A percentile compares a stretch with the other conserved stretches of the same genome.
Evolutionary conservation across 2,329 filamentous ascomycete genomes (phyloP).

Genomic region (Fusarium ramigenum): DNA sequence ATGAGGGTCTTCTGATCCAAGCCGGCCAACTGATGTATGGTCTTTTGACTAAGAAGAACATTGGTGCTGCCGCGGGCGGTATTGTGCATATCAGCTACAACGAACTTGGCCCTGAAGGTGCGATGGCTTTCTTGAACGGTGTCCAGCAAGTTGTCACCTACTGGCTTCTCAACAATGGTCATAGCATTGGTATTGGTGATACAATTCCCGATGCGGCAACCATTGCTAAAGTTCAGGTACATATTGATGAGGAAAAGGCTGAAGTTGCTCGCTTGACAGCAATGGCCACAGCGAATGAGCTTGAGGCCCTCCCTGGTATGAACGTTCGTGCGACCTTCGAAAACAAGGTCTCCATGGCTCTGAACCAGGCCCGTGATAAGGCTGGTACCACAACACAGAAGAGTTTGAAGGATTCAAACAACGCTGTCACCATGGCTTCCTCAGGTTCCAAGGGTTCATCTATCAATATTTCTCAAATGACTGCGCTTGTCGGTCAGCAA

Average conservation of each 20-base stretch:
- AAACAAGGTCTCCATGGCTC: slow-evolving; percentile 91
- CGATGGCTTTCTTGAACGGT: slow-evolving; percentile 96
- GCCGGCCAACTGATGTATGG: slow-evolving; percentile 91
- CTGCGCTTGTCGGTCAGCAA: slow-evolving; percentile 95
- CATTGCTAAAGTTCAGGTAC: slow-evolving; percentile 83
- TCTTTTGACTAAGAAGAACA: slow-evolving; percentile 90
- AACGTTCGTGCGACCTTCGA: slow-evolving; percentile 98
- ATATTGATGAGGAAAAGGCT: slow-evolving; percentile 82
- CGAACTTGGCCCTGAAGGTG: slow-evolving; percentile 84
- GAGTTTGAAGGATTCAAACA: slow-evolving; percentile 94
- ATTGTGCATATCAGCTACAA: slow-evolving; percentile 97
- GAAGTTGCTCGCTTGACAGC: slow-evolving; percentile 80
- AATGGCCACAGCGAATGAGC: slow-evolving; percentile 82
- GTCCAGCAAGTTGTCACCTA: slow-evolving; percentile 95
- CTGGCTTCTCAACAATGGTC: slow-evolving; percentile 95
- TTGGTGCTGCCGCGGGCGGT: slow-evolving; percentile 89
- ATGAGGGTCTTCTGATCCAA: slow-evolving; percentile 84
- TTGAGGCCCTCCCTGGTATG: slow-evolving; percentile 97
- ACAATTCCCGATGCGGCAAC: slow-evolving; percentile 91
- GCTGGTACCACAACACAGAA: slow-evolving; percentile 92
- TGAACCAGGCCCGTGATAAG: slow-evolving; percentile 96
- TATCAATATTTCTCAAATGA: slow-evolving; percentile 99
- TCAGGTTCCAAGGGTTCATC: slow-evolving; percentile 98
- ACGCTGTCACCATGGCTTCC: slow-evolving; percentile 93
- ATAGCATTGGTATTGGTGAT: slow-evolving; percentile 98